A percentile compares a stretch with the other conserved stretches of the same genome.
These are phyloP conservation scores for Erigeron philadelphicus DNA, from an alignment of 140 eudicot genomes.

Conservation along the genomic window DNA sequence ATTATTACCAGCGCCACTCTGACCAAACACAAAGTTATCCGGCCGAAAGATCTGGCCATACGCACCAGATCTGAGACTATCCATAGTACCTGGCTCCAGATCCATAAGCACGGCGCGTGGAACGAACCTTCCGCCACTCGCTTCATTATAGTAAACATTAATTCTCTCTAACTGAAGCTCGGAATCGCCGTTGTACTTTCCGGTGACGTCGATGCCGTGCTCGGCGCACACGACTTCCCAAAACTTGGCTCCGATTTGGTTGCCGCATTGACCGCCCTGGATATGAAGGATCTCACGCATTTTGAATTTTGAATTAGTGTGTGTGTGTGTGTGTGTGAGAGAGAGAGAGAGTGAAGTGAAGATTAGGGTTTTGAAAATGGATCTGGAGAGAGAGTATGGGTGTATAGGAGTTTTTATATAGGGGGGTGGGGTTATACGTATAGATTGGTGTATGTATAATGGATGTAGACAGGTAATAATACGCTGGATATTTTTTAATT, in stretches of 20 bases:
- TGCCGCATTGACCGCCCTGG: constrained; percentile 27
- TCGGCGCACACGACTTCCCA: constrained; percentile 25
- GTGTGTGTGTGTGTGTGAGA: not conserved
- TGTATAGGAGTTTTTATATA: not conserved
- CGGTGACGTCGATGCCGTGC: constrained; percentile 28
- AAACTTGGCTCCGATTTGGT: constrained; percentile 27
- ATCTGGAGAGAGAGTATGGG: not conserved
- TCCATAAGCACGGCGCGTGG: constrained; percentile 28
- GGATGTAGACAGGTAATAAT: constrained; percentile 1
- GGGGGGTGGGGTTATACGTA: not conserved
- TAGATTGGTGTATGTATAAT: not conserved
- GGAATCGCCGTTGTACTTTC: constrained; percentile 23
- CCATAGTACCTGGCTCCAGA: constrained; percentile 27
- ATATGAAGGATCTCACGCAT: constrained; percentile 23
- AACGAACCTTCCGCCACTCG: constrained; percentile 26
- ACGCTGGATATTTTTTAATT: not conserved
- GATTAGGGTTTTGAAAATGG: constrained; percentile 14
- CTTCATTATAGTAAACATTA: constrained; percentile 23
- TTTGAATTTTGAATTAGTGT: not conserved
- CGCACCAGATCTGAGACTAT: constrained; percentile 22
- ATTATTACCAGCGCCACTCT: constrained; percentile 45
- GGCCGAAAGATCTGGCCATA: constrained; percentile 36
- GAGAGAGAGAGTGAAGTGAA: not conserved
- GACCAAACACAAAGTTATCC: constrained; percentile 47
- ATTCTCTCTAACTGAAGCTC: constrained; percentile 24